Base-by-base conservation (phyloP, 2,329 filamentous ascomycete genomes). In the Arthrobotrys conoides region DNA sequence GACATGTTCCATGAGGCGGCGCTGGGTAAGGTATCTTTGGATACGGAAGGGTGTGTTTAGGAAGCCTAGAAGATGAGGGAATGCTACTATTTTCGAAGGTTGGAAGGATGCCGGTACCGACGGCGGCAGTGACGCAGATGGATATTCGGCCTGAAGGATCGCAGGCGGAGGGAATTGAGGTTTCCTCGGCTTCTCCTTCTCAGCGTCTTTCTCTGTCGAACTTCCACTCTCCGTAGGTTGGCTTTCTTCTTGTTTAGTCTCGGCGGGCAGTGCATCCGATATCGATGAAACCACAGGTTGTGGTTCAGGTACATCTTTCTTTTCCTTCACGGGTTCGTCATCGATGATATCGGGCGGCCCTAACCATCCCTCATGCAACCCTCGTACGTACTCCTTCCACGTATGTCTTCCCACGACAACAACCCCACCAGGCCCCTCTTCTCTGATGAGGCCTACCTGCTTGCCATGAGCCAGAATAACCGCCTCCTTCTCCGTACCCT, bases 331-430 rank as follows among this genome's bases (percentile, higher is more conserved):
- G 22, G 51, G 49, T 12, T 71, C 27, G 9, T 79, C 53, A 27
- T 71, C 69, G 0, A 92, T 91, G 71, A 90, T 85, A 76, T 91
- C 89, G 51, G 97, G 86, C 6, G 96, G 94, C 0, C 96, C 95
- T 24, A 99, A 86, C 95, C 96, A 99, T 71, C 96, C 96, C 85
- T 99, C 96, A 84, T 99, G 96, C 81, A 98, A 83, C 55, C 96
- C 96, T 75, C 94, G 89, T 24, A 98, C 87, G 84, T 98, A 99
- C 85, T 99, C 96, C 86, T 97, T 99, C 96, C 96, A 99, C 9
- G 95, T 91, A 83, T 97, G 92, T 71, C 95, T 87, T 12, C 96
- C 96, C 82, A 99, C 90, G 18, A 98, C 90, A 65, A 99, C 88
- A 83, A 98, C 95, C 53, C 96, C 96, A 80, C 89, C 88, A 22